A percentile compares a stretch with the other conserved stretches of the same genome.
Evolutionary conservation across 208 protist genomes (phyloP).

Genomic region (Endotrypanum monterogeii): DNA sequence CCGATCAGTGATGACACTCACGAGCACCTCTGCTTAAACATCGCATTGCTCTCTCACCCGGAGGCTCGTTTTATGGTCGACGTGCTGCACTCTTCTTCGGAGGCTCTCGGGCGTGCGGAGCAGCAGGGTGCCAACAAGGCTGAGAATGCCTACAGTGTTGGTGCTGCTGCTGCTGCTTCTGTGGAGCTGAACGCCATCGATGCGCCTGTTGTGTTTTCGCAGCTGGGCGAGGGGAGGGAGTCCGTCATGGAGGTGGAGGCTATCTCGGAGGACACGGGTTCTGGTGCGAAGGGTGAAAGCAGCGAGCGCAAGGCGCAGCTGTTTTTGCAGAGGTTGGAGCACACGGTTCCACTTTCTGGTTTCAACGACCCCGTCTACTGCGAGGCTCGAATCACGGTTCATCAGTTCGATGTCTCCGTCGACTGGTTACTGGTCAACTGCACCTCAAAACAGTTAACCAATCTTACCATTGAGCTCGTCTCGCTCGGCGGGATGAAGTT

Average conservation of each 20-base stretch:
- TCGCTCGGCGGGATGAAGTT: constrained; percentile 98
- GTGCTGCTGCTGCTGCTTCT: background rate
- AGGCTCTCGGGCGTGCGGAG: constrained; percentile 45
- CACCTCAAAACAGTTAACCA: constrained; percentile 93
- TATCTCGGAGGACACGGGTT: constrained; percentile 30
- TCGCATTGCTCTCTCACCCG: constrained; percentile 61
- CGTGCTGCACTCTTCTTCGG: constrained; percentile 76
- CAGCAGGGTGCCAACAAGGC: constrained; percentile 15
- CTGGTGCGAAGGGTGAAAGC: constrained; percentile 11
- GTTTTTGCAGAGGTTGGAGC: constrained; percentile 76
- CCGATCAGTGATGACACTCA: constrained; percentile 85
- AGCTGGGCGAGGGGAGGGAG: constrained; percentile 62
- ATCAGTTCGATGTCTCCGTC: constrained; percentile 98
- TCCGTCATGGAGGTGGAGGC: constrained; percentile 63
- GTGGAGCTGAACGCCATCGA: constrained; percentile 53
- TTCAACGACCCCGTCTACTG: constrained; percentile 97
- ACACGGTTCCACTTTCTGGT: constrained; percentile 95
- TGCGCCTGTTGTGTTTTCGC: constrained; percentile 77
- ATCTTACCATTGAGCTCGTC: constrained; percentile 96
- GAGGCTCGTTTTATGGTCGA: constrained; percentile 47
- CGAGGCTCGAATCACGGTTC: constrained; percentile 96
- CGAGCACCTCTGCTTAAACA: constrained; percentile 89
- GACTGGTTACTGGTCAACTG: constrained; percentile 95
- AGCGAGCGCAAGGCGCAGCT: constrained; percentile 51
- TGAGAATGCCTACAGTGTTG: constrained; percentile 14